Conservation (phyloP, 108 stramenopile genomes). For the Fistulifera solaris region DNA sequence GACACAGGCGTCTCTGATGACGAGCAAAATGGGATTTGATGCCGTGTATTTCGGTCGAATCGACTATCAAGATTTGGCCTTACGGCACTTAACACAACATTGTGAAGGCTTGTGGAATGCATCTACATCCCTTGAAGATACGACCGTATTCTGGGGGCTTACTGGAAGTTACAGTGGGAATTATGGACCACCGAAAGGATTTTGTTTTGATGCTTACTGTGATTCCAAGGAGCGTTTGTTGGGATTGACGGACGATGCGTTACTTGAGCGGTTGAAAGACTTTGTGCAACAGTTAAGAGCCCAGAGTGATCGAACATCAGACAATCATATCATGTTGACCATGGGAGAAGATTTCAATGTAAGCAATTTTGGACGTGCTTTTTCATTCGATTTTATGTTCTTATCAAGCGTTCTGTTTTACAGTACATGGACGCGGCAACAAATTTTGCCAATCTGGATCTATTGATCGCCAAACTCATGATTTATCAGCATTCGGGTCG, state of each 20-base stretch:
- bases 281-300: slow-evolving; percentile 46
- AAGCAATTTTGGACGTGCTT: not conserved
- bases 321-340: slow-evolving; percentile 81
- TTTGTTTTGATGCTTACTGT: slow-evolving; percentile 69
- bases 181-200: slow-evolving; percentile 65
- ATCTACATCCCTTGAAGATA: slow-evolving; percentile 17
- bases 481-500: slow-evolving; percentile 12
- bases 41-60: slow-evolving; percentile 93
- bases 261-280: slow-evolving; percentile 22
- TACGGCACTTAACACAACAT: slow-evolving; percentile 45
- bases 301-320: slow-evolving; percentile 62
- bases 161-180: slow-evolving; percentile 72
- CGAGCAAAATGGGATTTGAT: slow-evolving; percentile 75
- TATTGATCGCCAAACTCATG: slow-evolving; percentile 32
- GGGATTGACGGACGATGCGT: slow-evolving; percentile 29
- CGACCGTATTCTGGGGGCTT: slow-evolving; percentile 78
- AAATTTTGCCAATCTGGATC: slow-evolving; percentile 48
- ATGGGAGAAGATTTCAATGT: slow-evolving; percentile 76
- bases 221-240: slow-evolving; percentile 45
- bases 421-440: slow-evolving; percentile 34
- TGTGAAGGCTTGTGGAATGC: slow-evolving; percentile 84
- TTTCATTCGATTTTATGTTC: not conserved
- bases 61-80: slow-evolving; percentile 85
- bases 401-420: not conserved
- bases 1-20: slow-evolving; percentile 82